A percentile compares a stretch with the other conserved stretches of the same genome.
phyloP scores from a whole-genome alignment of 2,329 filamentous ascomycete species.

The Trichoderma koningii region DNA sequence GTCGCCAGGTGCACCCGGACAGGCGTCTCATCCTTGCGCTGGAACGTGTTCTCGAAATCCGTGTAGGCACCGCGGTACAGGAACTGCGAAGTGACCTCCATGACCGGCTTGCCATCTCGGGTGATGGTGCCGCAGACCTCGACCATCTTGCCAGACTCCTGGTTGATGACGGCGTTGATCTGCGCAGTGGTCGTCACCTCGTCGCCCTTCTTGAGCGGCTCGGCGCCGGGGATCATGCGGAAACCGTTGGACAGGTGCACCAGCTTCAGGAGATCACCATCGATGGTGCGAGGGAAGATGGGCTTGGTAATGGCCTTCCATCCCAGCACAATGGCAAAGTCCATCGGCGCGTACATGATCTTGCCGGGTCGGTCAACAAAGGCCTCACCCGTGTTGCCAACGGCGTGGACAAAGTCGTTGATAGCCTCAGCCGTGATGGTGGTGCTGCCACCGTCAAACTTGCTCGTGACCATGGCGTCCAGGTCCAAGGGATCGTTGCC shows the following conservation, averaged over 20 bases:
- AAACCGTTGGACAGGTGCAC: slow-evolving; percentile 97
- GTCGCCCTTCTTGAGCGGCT: slow-evolving; percentile 94
- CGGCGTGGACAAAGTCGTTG: slow-evolving; percentile 98
- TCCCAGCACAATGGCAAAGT: slow-evolving; percentile 96
- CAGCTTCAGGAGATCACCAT: slow-evolving; percentile 92
- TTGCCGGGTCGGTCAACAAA: slow-evolving; percentile 96
- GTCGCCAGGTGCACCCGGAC: slow-evolving; percentile 89
- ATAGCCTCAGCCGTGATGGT: slow-evolving; percentile 90
- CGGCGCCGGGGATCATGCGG: slow-evolving; percentile 94
- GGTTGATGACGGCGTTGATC: slow-evolving; percentile 97
- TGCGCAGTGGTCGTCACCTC: slow-evolving; percentile 89
- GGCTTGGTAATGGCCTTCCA: slow-evolving; percentile 99
- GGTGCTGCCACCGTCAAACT: slow-evolving; percentile 85
- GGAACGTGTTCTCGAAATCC: slow-evolving; percentile 98
- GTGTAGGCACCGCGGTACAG: slow-evolving; percentile 90
- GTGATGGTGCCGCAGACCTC: slow-evolving; percentile 98
- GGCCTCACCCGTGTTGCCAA: slow-evolving; percentile 95
- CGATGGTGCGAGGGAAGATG: slow-evolving; percentile 95
- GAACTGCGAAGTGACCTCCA: slow-evolving; percentile 99
- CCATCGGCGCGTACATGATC: slow-evolving; percentile 94
- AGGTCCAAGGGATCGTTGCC: slow-evolving; percentile 82
- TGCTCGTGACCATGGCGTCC: slow-evolving; percentile 79
- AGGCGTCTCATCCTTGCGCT: slow-evolving; percentile 92
- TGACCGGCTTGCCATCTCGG: slow-evolving; percentile 79
- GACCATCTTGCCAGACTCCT: slow-evolving; percentile 98